These are phyloP conservation scores for Cytospora chrysosperma DNA, from an alignment of 2,329 filamentous ascomycete genomes.

Conservation along the genomic window DNA sequence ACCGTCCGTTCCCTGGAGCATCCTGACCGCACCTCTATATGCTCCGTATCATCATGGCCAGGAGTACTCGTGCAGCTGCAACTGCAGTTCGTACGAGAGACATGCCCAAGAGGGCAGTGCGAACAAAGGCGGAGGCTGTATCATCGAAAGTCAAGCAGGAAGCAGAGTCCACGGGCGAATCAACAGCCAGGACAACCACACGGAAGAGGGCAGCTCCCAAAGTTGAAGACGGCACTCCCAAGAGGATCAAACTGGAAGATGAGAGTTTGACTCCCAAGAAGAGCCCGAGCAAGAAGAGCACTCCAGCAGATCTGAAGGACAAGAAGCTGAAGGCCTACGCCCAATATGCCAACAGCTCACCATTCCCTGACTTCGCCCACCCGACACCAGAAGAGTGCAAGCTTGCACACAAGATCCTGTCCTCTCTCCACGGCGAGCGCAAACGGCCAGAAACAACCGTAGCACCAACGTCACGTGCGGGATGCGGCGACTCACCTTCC, in stretches of 20 bases:
- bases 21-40: not conserved
- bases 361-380: slow-evolving; percentile 65
- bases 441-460: slow-evolving; percentile 60
- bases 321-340: slow-evolving; percentile 45
- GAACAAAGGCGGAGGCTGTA: slow-evolving; percentile 14
- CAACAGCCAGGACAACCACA: not conserved
- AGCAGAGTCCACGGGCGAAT: not conserved
- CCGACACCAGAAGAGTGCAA: slow-evolving; percentile 68
- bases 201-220: slow-evolving; percentile 21
- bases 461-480: slow-evolving; percentile 62
- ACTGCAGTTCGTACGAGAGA: slow-evolving; percentile 13
- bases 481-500: slow-evolving; percentile 52
- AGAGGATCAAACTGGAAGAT: slow-evolving; percentile 15
- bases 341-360: slow-evolving; percentile 46
- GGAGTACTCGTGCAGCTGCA: slow-evolving; percentile 20
- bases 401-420: slow-evolving; percentile 65
- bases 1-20: too few species aligned
- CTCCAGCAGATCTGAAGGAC: slow-evolving; percentile 34
- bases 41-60: slow-evolving; percentile 19
- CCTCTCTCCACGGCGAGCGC: slow-evolving; percentile 63
- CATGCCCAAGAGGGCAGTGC: slow-evolving; percentile 15
- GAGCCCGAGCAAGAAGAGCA: slow-evolving; percentile 17
- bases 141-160: slow-evolving; percentile 13
- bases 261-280: slow-evolving; percentile 9
- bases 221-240: slow-evolving; percentile 10